Conservation (phyloP, 1,139 yeast species). For the Candida albicans region DNA sequence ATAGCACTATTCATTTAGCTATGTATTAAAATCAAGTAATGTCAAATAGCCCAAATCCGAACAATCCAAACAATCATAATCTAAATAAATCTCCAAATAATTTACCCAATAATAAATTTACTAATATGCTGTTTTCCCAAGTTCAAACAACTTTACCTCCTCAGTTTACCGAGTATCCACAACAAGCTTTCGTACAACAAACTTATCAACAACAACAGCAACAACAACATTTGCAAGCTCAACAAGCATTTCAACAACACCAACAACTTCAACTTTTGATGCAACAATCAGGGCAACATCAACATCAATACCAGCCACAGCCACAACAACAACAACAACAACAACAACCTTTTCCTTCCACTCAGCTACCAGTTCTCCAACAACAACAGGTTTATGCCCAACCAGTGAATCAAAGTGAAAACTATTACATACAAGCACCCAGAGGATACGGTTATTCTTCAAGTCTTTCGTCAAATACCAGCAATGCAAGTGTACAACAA, state of each 20-base stretch:
- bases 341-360: constrained; percentile 1
- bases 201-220: constrained; percentile 6
- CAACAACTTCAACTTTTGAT: constrained; percentile 3
- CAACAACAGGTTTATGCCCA: constrained; percentile 3
- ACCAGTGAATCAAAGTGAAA: constrained; percentile 2
- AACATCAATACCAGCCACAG: constrained; percentile 7
- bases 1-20: constrained; percentile 3
- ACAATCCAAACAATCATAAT: constrained; percentile 1
- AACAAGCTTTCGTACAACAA: constrained; percentile 7
- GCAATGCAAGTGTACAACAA: constrained; percentile 3
- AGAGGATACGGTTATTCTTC: constrained; percentile 3
- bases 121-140: constrained; percentile 7
- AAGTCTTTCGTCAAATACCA: constrained; percentile 1
- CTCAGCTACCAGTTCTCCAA: constrained; percentile 2
- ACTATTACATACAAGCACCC: constrained; percentile 3
- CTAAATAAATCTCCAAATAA: constrained; percentile 1
- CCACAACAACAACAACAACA: constrained; percentile 2
- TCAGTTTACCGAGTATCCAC: constrained; percentile 10
- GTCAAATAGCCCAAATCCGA: constrained; percentile 10
- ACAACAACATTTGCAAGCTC: constrained; percentile 6
- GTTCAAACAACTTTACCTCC: constrained; percentile 8
- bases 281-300: constrained; percentile 7
- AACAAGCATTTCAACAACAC: constrained; percentile 3
- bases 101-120: not conserved
- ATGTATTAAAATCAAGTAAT: constrained; percentile 9